Evolutionary conservation across 2,329 filamentous ascomycete species (phyloP).

Genomic region (Hirsutella minnesotensis): DNA sequence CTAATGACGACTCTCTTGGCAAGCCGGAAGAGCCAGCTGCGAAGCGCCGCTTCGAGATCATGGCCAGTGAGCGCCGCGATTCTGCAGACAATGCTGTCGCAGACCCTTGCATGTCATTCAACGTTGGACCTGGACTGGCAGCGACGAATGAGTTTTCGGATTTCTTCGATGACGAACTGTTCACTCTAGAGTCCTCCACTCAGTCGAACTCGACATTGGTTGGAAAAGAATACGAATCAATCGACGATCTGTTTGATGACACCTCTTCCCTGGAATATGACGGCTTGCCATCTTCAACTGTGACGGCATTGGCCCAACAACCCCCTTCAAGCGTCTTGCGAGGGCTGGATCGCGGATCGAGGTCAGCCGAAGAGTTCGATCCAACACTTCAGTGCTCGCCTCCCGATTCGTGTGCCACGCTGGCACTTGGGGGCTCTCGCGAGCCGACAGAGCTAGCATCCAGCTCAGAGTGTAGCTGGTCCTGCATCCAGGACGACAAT

Average conservation of each 20-base stretch:
- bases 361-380: constrained; percentile 22
- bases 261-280: not conserved
- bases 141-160: not conserved
- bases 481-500: constrained; percentile 11
- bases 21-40: not conserved
- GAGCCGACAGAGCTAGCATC: constrained; percentile 8
- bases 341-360: constrained; percentile 19
- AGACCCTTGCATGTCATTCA: too few relatives aligned
- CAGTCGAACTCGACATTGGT: not conserved
- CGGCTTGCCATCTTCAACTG: too few relatives aligned
- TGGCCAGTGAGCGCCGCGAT: not conserved
- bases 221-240: not conserved
- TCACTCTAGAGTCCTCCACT: not conserved
- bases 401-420: constrained; percentile 5
- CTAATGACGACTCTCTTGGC: not conserved
- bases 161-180: not conserved
- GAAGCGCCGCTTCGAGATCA: not conserved
- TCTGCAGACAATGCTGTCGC: not conserved
- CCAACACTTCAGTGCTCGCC: constrained; percentile 23
- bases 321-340: constrained; percentile 20
- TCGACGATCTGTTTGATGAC: constrained; percentile 1
- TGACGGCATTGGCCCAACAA: too few relatives aligned
- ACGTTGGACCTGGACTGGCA: not conserved
- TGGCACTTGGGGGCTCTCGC: constrained; percentile 1
- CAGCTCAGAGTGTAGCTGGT: constrained; percentile 29